A percentile compares a stretch with the other conserved stretches of the same genome.
These are phyloP conservation scores for Cyberlindnera amylophila DNA, from an alignment of 805 yeast species.

Conservation along the genomic window DNA sequence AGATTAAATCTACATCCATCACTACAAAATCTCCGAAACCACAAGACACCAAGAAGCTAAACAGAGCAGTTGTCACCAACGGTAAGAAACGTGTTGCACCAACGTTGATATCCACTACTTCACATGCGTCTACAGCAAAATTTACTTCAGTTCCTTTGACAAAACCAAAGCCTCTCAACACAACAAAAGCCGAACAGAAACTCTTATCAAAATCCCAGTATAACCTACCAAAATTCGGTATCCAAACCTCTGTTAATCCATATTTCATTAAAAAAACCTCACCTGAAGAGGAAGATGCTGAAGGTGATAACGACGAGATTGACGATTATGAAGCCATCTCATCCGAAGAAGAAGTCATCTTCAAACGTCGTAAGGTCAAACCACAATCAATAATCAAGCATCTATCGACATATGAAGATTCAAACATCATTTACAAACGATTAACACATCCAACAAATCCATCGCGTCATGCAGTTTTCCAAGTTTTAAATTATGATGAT, in stretches of 20 bases:
- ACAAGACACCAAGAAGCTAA: constrained; percentile 29
- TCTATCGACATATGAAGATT: constrained; percentile 14
- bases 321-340: constrained; percentile 41
- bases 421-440: constrained; percentile 13
- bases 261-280: constrained; percentile 34
- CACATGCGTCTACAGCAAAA: constrained; percentile 22
- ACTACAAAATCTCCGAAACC: constrained; percentile 3
- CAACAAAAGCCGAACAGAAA: neutral
- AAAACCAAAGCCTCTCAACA: constrained; percentile 7
- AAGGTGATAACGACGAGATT: constrained; percentile 26
- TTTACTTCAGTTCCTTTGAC: constrained; percentile 15
- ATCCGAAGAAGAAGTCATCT: constrained; percentile 37
- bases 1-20: neutral
- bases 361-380: constrained; percentile 32
- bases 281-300: constrained; percentile 23
- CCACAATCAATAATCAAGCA: constrained; percentile 21
- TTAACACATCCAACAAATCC: constrained; percentile 13
- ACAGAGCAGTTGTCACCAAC: constrained; percentile 62
- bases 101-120: constrained; percentile 48
- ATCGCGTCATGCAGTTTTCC: constrained; percentile 29
- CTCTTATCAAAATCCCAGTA: constrained; percentile 43
- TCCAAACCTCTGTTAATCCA: constrained; percentile 63
- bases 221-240: constrained; percentile 57
- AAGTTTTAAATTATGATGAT: constrained; percentile 30
- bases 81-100: constrained; percentile 79